Conservation (phyloP, 2,329 filamentous ascomycete genomes). For the Lachnellula occidentalis region DNA sequence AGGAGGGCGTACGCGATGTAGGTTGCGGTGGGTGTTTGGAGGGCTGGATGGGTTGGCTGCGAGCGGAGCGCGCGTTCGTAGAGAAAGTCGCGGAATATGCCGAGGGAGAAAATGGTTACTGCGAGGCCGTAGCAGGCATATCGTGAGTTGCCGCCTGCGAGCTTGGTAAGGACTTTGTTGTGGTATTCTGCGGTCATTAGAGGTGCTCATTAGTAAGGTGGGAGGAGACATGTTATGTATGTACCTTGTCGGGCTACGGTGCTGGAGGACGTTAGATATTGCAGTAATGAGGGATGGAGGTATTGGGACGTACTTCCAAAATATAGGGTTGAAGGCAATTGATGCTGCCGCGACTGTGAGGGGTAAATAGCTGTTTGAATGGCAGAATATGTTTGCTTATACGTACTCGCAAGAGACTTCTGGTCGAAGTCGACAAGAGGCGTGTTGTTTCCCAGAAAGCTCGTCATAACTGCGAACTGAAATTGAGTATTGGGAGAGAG, state of each 20-base stretch:
- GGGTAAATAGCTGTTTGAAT: slow-evolving; percentile 16
- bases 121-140: slow-evolving; percentile 87
- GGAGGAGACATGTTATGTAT: slow-evolving; percentile 14
- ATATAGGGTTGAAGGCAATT: slow-evolving; percentile 95
- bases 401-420: slow-evolving; percentile 59
- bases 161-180: slow-evolving; percentile 80
- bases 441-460: slow-evolving; percentile 21
- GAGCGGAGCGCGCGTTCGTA: slow-evolving; percentile 79
- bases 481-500: background rate
- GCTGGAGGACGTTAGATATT: slow-evolving; percentile 40
- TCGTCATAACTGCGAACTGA: slow-evolving; percentile 21
- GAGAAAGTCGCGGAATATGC: slow-evolving; percentile 79
- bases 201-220: slow-evolving; percentile 7
- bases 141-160: slow-evolving; percentile 73
- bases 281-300: background rate
- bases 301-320: slow-evolving; percentile 81
- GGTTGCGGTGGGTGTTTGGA: slow-evolving; percentile 54
- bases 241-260: slow-evolving; percentile 78
- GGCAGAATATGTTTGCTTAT: background rate
- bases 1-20: slow-evolving; percentile 68
- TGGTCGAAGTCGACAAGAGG: slow-evolving; percentile 57
- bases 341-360: slow-evolving; percentile 67
- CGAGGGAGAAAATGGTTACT: slow-evolving; percentile 82
- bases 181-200: slow-evolving; percentile 66
- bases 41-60: slow-evolving; percentile 68